A percentile compares a stretch with the other conserved stretches of the same genome.
Evolutionary conservation across 2,329 filamentous ascomycete species (phyloP).

Genomic region (Penicillium griseofulvum): DNA sequence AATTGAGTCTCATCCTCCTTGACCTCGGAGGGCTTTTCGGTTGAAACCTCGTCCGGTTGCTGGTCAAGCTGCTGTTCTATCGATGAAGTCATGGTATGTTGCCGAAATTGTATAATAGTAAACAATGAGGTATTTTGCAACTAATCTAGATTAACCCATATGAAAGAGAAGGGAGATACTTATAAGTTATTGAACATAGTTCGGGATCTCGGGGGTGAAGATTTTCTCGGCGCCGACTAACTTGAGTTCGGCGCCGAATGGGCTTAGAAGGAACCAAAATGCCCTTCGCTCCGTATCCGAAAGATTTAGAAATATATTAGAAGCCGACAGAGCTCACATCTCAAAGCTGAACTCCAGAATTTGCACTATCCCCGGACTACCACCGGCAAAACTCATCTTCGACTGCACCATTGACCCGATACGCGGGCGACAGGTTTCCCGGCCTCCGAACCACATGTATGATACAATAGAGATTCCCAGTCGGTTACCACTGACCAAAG

Average conservation of each 20-base stretch:
- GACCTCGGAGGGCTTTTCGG: slow-evolving; percentile 1
- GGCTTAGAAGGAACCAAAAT: neutral
- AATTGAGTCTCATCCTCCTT: neutral
- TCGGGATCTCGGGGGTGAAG: neutral
- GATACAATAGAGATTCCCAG: too few species aligned
- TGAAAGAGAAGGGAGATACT: neutral
- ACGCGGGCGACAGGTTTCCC: too few species aligned
- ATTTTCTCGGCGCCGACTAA: neutral
- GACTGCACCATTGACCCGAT: too few species aligned
- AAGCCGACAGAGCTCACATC: neutral
- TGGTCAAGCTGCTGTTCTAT: neutral
- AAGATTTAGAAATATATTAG: neutral
- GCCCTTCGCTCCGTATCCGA: neutral
- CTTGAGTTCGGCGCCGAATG: slow-evolving; percentile 1
- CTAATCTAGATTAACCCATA: neutral
- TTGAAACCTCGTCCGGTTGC: neutral
- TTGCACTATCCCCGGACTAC: too few species aligned
- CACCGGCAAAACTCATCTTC: too few species aligned
- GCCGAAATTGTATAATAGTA: neutral
- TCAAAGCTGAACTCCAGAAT: neutral
- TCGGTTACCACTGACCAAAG: too few species aligned
- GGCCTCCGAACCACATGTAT: too few species aligned
- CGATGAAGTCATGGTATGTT: neutral
- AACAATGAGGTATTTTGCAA: neutral
- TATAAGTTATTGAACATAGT: neutral